Evolutionary conservation across 1,284 basidiomycete species (phyloP).

Genomic region (Ustilago vetiveriae): DNA sequence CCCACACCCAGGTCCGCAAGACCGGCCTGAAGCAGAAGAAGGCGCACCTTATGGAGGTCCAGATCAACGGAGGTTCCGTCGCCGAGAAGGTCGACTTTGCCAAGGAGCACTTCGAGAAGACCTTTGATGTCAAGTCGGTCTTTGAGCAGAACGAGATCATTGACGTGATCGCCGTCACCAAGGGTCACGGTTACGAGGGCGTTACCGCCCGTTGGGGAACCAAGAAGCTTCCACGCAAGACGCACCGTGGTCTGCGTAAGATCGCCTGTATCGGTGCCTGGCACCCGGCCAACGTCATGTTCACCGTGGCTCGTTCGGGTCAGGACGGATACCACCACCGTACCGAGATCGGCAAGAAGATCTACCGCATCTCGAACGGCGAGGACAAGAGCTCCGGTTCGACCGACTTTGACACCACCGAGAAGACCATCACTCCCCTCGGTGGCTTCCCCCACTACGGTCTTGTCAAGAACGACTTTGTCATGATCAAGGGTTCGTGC

Average conservation of each 20-base stretch:
- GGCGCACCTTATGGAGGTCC: slow-evolving; percentile 99
- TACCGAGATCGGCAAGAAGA: slow-evolving; percentile 91
- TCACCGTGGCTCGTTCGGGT: slow-evolving; percentile 99
- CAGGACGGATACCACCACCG: slow-evolving; percentile 99
- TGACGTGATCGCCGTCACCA: slow-evolving; percentile 97
- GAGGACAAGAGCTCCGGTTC: slow-evolving; percentile 84
- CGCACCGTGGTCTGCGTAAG: slow-evolving; percentile 99
- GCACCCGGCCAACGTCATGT: slow-evolving; percentile 99
- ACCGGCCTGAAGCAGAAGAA: slow-evolving; percentile 99
- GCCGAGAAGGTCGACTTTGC: slow-evolving; percentile 98
- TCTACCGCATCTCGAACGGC: slow-evolving; percentile 89
- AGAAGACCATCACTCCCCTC: slow-evolving; percentile 94
- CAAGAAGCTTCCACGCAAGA: slow-evolving; percentile 98
- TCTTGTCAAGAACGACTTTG: slow-evolving; percentile 97
- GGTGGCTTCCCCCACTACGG: slow-evolving; percentile 99
- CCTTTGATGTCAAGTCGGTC: slow-evolving; percentile 82
- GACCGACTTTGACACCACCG: slow-evolving; percentile 72
- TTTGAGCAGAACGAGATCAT: slow-evolving; percentile 98
- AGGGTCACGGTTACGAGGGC: slow-evolving; percentile 99
- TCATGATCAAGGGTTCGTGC: slow-evolving; percentile 80
- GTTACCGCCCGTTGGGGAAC: slow-evolving; percentile 99
- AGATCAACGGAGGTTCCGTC: slow-evolving; percentile 96
- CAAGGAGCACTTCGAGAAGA: slow-evolving; percentile 96
- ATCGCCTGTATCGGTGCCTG: slow-evolving; percentile 97
- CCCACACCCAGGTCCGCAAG: slow-evolving; percentile 94